These are phyloP conservation scores for Capronia coronata DNA, from an alignment of 2,329 filamentous ascomycete genomes.

Conservation along the genomic window DNA sequence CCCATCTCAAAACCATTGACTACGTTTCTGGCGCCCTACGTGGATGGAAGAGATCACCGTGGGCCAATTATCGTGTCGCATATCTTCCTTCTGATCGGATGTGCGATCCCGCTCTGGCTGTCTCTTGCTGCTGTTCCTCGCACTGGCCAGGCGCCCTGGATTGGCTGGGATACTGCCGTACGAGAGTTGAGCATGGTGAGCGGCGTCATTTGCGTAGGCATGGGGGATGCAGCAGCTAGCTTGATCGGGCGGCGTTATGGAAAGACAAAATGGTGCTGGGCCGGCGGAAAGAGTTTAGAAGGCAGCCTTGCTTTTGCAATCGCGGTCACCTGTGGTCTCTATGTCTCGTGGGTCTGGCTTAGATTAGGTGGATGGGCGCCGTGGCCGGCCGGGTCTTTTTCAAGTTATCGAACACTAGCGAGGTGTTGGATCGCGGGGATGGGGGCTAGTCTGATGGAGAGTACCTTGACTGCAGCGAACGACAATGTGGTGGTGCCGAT, in stretches of 20 bases:
- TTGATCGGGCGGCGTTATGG: slow-evolving; percentile 83
- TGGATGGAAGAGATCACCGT: slow-evolving; percentile 85
- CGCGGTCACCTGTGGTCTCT: slow-evolving; percentile 70
- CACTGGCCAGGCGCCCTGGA: slow-evolving; percentile 49
- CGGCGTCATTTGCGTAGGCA: slow-evolving; percentile 86
- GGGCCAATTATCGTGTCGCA: slow-evolving; percentile 94
- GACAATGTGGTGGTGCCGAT: slow-evolving; percentile 97
- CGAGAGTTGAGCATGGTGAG: slow-evolving; percentile 84
- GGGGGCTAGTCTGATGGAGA: slow-evolving; percentile 84
- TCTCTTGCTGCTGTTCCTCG: slow-evolving; percentile 65
- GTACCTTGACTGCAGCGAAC: slow-evolving; percentile 90
- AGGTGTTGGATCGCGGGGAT: slow-evolving; percentile 68
- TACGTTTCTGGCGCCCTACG: slow-evolving; percentile 82
- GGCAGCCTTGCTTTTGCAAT: slow-evolving; percentile 72
- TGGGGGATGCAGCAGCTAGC: slow-evolving; percentile 89
- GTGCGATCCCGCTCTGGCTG: slow-evolving; percentile 90
- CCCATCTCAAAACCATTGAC: slow-evolving; percentile 82
- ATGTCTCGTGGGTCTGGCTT: slow-evolving; percentile 67
- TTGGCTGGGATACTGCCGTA: slow-evolving; percentile 66
- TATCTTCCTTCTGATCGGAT: slow-evolving; percentile 91
- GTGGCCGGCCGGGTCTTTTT: slow-evolving; percentile 27
- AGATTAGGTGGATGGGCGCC: slow-evolving; percentile 62
- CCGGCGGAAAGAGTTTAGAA: slow-evolving; percentile 90
- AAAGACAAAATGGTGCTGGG: slow-evolving; percentile 88
- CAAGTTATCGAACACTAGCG: slow-evolving; percentile 31